Evolutionary conservation across 441 rosid species (phyloP).

Genomic region (Sinapis alba): DNA sequence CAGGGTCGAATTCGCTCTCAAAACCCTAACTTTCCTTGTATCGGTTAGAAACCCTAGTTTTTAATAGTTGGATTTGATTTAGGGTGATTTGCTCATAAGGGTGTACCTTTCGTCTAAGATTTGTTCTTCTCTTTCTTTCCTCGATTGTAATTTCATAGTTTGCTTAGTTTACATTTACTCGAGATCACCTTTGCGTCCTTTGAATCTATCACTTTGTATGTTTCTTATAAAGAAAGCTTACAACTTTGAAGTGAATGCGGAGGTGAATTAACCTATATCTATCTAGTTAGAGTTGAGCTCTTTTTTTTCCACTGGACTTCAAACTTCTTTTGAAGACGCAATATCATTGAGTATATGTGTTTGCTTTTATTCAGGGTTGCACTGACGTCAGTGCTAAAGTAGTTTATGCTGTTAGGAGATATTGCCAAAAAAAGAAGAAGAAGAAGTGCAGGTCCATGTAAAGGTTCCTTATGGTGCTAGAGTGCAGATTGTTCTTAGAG

Average conservation of each 20-base stretch:
- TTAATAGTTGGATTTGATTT: too few species aligned
- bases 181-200: not conserved
- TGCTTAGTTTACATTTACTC: slow-evolving; percentile 14
- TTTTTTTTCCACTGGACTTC: not conserved
- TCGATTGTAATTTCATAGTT: not conserved
- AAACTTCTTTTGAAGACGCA: not conserved
- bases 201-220: slow-evolving; percentile 7
- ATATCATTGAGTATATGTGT: too few species aligned
- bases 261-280: not conserved
- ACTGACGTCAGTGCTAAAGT: slow-evolving; percentile 30
- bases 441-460: slow-evolving; percentile 12
- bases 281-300: not conserved
- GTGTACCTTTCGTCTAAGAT: too few species aligned
- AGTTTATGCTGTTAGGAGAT: slow-evolving; percentile 37
- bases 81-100: too few species aligned
- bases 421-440: slow-evolving; percentile 7
- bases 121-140: too few species aligned
- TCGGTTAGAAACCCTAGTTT: too few species aligned
- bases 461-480: slow-evolving; percentile 33
- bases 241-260: not conserved
- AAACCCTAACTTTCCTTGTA: too few species aligned
- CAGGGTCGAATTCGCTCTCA: too few species aligned
- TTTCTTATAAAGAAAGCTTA: not conserved
- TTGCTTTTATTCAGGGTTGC: slow-evolving; percentile 31
- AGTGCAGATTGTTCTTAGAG: slow-evolving; percentile 49